Conservation (phyloP, 2,329 filamentous ascomycete species). For the Ophiognomonia clavigignenti-juglandacearum region DNA sequence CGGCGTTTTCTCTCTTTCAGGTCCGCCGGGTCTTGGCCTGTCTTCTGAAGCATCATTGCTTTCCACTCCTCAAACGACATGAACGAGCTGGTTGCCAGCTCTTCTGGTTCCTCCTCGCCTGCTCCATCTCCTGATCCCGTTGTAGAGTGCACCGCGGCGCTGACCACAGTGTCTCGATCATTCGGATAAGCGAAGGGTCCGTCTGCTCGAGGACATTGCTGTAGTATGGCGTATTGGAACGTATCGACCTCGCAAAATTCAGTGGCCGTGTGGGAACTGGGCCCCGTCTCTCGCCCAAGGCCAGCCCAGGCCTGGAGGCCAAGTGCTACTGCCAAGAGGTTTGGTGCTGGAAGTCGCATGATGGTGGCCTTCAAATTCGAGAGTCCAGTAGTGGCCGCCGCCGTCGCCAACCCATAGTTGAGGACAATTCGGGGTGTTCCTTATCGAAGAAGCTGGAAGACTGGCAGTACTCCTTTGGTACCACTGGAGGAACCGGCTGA, state of each 20-base stretch:
- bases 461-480: too few relatives aligned
- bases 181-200: too few relatives aligned
- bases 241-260: slow-evolving; percentile 54
- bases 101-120: slow-evolving; percentile 62
- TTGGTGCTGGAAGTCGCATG: slow-evolving; percentile 9
- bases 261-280: slow-evolving; percentile 11
- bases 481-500: too few relatives aligned
- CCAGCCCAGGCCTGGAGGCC: slow-evolving; percentile 1
- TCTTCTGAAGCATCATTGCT: slow-evolving; percentile 81
- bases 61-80: slow-evolving; percentile 99
- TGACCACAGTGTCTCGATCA: too few relatives aligned
- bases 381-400: slow-evolving; percentile 1
- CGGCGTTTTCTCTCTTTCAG: slow-evolving; percentile 57
- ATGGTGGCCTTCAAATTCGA: slow-evolving; percentile 1
- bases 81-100: slow-evolving; percentile 63
- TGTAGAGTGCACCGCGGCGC: too few relatives aligned
- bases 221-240: slow-evolving; percentile 70
- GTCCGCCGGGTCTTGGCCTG: slow-evolving; percentile 67
- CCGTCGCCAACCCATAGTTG: slow-evolving; percentile 14
- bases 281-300: slow-evolving; percentile 1
- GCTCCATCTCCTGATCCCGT: too few relatives aligned
- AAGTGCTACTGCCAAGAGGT: slow-evolving; percentile 4
- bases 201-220: slow-evolving; percentile 67
- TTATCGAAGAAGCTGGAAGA: slow-evolving; percentile 1
- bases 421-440: neutral